Percentiles rank a stretch among this genome's conserved stretches.
Conservation (phyloP, 2,329 filamentous ascomycete genomes). For the Hymenoscyphus infarciens region DNA sequence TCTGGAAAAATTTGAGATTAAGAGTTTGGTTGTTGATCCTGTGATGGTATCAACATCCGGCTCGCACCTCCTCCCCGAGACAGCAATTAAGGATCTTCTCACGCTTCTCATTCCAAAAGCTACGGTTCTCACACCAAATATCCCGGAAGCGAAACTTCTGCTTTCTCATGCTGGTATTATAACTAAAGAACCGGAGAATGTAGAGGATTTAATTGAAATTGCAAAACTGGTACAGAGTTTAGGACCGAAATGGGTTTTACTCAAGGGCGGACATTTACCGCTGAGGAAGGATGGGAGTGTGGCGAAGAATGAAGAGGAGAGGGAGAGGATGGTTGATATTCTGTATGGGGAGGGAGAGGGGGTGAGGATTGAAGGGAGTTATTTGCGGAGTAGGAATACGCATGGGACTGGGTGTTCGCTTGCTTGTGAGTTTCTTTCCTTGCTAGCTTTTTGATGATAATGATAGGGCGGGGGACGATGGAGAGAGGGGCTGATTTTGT, state of each 20-base stretch:
- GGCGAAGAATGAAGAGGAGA: conserved; percentile 56
- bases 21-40: conserved; percentile 67
- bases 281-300: conserved; percentile 60
- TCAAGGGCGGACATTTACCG: conserved; percentile 90
- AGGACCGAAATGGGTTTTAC: conserved; percentile 74
- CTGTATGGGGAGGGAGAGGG: conserved; percentile 61
- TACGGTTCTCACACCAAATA: conserved; percentile 71
- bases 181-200: conserved; percentile 45
- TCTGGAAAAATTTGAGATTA: conserved; percentile 54
- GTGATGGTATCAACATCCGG: conserved; percentile 91
- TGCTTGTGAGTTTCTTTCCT: conserved; percentile 59
- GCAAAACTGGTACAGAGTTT: conserved; percentile 63
- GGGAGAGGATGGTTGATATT: conserved; percentile 70
- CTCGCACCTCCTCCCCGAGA: conserved; percentile 60
- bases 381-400: conserved; percentile 72
- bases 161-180: conserved; percentile 48
- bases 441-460: not conserved
- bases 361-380: conserved; percentile 65
- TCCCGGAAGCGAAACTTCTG: conserved; percentile 69
- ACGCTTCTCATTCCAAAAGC: conserved; percentile 60
- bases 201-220: conserved; percentile 65
- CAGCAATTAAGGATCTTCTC: conserved; percentile 60
- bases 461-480: too few species aligned
- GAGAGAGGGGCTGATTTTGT: conserved; percentile 14
- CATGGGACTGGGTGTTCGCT: conserved; percentile 95